Percentiles rank a stretch among this genome's conserved stretches.
Evolutionary conservation across 2,329 filamentous ascomycete genomes (phyloP).

Genomic region (Pestalotiopsis sp.): DNA sequence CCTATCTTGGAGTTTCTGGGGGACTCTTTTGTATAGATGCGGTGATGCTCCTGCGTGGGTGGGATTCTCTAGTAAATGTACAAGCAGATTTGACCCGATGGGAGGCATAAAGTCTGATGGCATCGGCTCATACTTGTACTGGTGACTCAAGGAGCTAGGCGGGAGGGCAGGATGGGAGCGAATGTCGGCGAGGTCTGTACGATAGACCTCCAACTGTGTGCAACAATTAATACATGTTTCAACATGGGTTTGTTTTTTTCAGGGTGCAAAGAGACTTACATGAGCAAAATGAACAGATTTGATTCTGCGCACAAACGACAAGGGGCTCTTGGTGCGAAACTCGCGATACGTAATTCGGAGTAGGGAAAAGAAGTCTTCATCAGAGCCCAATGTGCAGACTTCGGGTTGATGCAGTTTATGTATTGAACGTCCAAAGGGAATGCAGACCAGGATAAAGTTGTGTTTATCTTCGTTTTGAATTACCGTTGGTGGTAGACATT

Average conservation of each 20-base stretch:
- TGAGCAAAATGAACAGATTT: conserved; percentile 19
- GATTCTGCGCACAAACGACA: conserved; percentile 15
- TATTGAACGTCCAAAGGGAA: conserved; percentile 19
- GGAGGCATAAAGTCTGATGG: conserved; percentile 27
- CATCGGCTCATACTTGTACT: conserved; percentile 28
- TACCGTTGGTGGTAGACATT: neutral
- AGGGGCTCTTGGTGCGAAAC: neutral
- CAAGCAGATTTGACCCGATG: conserved; percentile 26
- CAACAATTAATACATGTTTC: neutral
- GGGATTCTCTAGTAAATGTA: conserved; percentile 30
- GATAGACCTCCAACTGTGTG: conserved; percentile 21
- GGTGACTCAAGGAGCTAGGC: conserved; percentile 2
- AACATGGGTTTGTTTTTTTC: too few species aligned
- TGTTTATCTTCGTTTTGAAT: conserved; percentile 5
- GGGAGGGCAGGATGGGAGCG: conserved; percentile 19
- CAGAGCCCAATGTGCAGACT: conserved; percentile 22
- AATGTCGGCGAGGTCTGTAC: conserved; percentile 17
- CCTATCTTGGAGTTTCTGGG: conserved; percentile 27
- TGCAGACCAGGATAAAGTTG: conserved; percentile 20
- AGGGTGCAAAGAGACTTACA: neutral
- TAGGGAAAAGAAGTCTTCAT: conserved; percentile 22
- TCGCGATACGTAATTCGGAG: conserved; percentile 16
- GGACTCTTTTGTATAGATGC: conserved; percentile 24
- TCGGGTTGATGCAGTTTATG: conserved; percentile 21
- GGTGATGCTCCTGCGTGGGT: conserved; percentile 24